Base-by-base conservation (phyloP, 306 rosid species). In the Ammopiptanthus mongolicus region DNA sequence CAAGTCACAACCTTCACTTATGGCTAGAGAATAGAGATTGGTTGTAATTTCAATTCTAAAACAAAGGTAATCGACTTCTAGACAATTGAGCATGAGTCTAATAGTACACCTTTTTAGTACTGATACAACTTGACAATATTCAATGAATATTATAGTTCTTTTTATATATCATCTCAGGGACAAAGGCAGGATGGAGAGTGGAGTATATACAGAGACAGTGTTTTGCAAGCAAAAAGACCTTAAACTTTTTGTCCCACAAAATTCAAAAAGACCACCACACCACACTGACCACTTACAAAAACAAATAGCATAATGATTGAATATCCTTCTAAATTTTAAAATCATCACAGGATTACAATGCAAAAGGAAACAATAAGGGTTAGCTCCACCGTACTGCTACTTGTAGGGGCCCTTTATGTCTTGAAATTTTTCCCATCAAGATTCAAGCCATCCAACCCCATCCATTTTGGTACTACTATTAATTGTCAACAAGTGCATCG, bases 401-500 rank as follows among this genome's bases (percentile, higher is more conserved):
- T 37, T 41, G 25, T 23, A 81, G 73, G 86, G 86, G 61, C 82
- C 80, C 12, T 25, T 11, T 22, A 12, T 6, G 58, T 41, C 57
- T 58, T 2, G 46, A 41, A 76, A 69, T 31, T 65, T 42, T 33
- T 19, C 21, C 69, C 19, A 37, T 42, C 6, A 52, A 55, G 28
- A n/a, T 25, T 25, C 28, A 25, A 25, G 33, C 8, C 23, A 44
- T 11, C 66, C 64, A 80, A 18, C 69, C 6, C 69, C 62, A 51
- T 71, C 79, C 57, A 78, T 36, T 34, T 67, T 65, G 51, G 71
- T 78, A 74, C 74, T 46, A 22, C 56, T 21, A 65, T 79, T 82
- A 37, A 79, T 56, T 80, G 58, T 73, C 53, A 50, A 68, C 79
- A 61, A 68, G 36, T 78, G 71, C 46, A 29, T 69, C 68, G 15